These are phyloP conservation scores for Ceriops decandra DNA, from an alignment of 345 rosid genomes.

Conservation along the genomic window DNA sequence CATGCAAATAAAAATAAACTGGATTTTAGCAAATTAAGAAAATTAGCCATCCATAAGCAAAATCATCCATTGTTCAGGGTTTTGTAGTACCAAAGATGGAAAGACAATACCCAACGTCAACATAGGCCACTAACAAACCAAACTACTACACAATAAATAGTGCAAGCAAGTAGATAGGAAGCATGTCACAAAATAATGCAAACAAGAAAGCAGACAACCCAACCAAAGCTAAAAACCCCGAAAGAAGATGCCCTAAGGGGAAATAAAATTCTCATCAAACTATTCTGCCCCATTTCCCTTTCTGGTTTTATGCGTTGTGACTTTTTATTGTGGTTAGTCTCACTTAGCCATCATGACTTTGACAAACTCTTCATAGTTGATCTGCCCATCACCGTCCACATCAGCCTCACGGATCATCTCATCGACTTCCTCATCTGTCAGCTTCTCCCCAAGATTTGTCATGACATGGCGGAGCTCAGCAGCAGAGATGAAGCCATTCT, in stretches of 20 bases:
- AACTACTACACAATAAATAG: slow-evolving; percentile 24
- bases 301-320: slow-evolving; percentile 14
- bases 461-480: slow-evolving; percentile 84
- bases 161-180: slow-evolving; percentile 27
- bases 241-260: slow-evolving; percentile 26
- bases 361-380: slow-evolving; percentile 80
- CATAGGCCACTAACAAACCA: slow-evolving; percentile 15
- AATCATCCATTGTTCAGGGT: slow-evolving; percentile 29
- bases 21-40: slow-evolving; percentile 18
- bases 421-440: slow-evolving; percentile 80
- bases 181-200: slow-evolving; percentile 31
- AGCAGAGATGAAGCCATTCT: slow-evolving; percentile 81
- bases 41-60: slow-evolving; percentile 26
- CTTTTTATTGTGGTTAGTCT: slow-evolving; percentile 29
- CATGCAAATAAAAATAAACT: not conserved
- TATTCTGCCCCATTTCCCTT: slow-evolving; percentile 36
- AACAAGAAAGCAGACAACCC: slow-evolving; percentile 27
- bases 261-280: slow-evolving; percentile 32
- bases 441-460: slow-evolving; percentile 85
- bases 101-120: slow-evolving; percentile 12
- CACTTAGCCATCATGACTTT: slow-evolving; percentile 93
- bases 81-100: slow-evolving; percentile 17
- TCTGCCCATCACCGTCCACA: slow-evolving; percentile 91
- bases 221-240: slow-evolving; percentile 25
- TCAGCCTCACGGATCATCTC: slow-evolving; percentile 89